phyloP scores from a whole-genome alignment of 495 filamentous ascomycete species.

The Trichodelitschia bisporula region DNA sequence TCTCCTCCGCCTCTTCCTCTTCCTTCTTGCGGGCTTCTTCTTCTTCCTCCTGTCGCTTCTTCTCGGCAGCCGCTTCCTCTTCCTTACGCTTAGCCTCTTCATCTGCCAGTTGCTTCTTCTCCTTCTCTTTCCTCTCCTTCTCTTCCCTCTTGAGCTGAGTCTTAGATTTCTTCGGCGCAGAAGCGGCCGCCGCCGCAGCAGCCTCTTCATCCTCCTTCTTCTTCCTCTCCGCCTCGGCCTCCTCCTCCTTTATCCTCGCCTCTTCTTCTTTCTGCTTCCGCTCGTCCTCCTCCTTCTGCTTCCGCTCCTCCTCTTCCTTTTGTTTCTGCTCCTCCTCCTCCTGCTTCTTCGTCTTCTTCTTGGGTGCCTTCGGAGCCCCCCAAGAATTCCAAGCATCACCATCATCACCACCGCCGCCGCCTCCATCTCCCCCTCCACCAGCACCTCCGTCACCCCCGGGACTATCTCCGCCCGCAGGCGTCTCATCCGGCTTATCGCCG shows the following conservation, averaged over 20 bases:
- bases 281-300: constrained; percentile 9
- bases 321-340: constrained; percentile 11
- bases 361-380: constrained; percentile 9
- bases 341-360: constrained; percentile 12
- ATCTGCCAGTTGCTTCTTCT: constrained; percentile 7
- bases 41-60: constrained; percentile 15
- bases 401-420: constrained; percentile 7
- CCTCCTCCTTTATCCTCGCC: constrained; percentile 15
- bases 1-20: constrained; percentile 3
- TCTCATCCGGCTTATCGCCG: constrained; percentile 12
- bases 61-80: constrained; percentile 8
- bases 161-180: too few species aligned
- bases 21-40: constrained; percentile 3
- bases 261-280: constrained; percentile 15
- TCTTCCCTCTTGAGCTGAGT: too few species aligned
- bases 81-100: constrained; percentile 5
- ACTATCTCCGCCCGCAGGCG: constrained; percentile 11
- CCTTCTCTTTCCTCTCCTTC: too few species aligned
- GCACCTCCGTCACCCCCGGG: constrained; percentile 6
- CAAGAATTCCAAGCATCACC: constrained; percentile 12
- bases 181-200: constrained; percentile 10
- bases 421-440: constrained; percentile 10
- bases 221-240: constrained; percentile 7
- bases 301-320: constrained; percentile 15
- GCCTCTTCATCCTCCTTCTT: constrained; percentile 15